phyloP scores from a whole-genome alignment of 2,329 filamentous ascomycete genomes.

The Fusarium concolor region DNA sequence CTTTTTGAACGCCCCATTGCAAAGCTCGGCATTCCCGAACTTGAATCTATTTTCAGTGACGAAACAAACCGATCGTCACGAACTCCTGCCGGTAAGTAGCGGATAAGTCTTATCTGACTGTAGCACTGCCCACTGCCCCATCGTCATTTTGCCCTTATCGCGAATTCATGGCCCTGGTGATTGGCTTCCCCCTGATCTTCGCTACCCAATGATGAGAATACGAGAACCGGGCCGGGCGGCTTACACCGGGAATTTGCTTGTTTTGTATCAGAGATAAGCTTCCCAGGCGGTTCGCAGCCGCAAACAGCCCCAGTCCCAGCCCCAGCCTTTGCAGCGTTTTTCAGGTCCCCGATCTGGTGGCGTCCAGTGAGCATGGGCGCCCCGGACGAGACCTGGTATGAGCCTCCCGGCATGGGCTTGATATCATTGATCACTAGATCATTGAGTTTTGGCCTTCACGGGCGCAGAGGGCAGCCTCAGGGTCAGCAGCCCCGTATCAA shows the following conservation, averaged over 20 bases:
- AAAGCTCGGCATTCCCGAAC: constrained; percentile 41
- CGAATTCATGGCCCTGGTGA: constrained; percentile 26
- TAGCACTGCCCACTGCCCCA: constrained; percentile 28
- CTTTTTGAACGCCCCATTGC: constrained; percentile 13
- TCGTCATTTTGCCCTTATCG: constrained; percentile 39
- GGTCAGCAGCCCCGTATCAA: constrained; percentile 36
- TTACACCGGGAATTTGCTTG: constrained; percentile 38
- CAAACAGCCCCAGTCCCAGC: constrained; percentile 9
- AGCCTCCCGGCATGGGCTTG: constrained; percentile 24
- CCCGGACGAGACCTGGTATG: constrained; percentile 23
- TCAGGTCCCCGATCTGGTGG: constrained; percentile 45
- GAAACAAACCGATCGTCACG: constrained; percentile 36
- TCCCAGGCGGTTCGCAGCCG: constrained; percentile 29
- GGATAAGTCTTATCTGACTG: constrained; percentile 38
- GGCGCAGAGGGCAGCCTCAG: constrained; percentile 36
- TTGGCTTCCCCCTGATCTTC: constrained; percentile 36
- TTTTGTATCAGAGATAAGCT: constrained; percentile 36
- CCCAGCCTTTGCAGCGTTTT: constrained; percentile 16
- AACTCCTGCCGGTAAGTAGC: constrained; percentile 38
- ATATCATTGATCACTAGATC: constrained; percentile 21
- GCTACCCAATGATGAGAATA: constrained; percentile 40
- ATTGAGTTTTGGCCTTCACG: constrained; percentile 26
- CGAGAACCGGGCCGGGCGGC: constrained; percentile 47
- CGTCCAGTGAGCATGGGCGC: constrained; percentile 25
- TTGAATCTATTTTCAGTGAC: constrained; percentile 40